Evolutionary conservation across 176 grass and related monocot species (phyloP).

Genomic region (Paspalum vaginatum): DNA sequence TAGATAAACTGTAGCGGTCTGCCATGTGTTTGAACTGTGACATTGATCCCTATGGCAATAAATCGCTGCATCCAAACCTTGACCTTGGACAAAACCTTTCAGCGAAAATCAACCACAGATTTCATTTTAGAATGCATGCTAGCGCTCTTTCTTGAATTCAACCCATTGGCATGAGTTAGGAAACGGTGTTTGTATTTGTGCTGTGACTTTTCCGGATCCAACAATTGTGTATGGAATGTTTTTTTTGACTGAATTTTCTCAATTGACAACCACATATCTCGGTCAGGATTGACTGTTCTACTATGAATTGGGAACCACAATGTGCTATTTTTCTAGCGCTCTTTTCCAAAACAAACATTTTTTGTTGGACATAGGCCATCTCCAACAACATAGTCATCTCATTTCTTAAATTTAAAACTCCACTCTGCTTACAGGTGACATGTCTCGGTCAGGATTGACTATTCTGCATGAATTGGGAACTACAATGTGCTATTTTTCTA

Average conservation of each 20-base stretch:
- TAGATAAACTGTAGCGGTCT: not conserved
- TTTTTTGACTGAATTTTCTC: not conserved
- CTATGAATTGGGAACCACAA: not conserved
- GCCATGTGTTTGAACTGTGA: not conserved
- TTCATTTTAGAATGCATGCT: not conserved
- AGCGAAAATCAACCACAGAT: not conserved
- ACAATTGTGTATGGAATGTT: not conserved
- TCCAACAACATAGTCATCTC: too few relatives aligned
- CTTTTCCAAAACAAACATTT: not conserved
- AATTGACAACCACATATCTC: not conserved
- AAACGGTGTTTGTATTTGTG: not conserved
- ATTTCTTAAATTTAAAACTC: too few relatives aligned
- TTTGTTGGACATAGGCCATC: not conserved
- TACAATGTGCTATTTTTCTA: too few relatives aligned
- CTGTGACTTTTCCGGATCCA: slow-evolving; percentile 12
- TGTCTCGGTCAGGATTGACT: too few relatives aligned
- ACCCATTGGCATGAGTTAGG: not conserved
- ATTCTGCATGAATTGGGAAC: too few relatives aligned
- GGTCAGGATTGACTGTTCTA: not conserved
- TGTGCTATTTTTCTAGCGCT: not conserved
- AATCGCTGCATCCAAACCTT: not conserved
- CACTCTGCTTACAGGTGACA: too few relatives aligned
- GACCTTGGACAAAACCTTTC: not conserved
- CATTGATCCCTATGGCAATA: not conserved
- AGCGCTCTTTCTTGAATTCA: not conserved